Percentiles rank a stretch among this genome's conserved stretches.
Evolutionary conservation across 1,284 basidiomycete species (phyloP).

Genomic region (Irpex sp.): DNA sequence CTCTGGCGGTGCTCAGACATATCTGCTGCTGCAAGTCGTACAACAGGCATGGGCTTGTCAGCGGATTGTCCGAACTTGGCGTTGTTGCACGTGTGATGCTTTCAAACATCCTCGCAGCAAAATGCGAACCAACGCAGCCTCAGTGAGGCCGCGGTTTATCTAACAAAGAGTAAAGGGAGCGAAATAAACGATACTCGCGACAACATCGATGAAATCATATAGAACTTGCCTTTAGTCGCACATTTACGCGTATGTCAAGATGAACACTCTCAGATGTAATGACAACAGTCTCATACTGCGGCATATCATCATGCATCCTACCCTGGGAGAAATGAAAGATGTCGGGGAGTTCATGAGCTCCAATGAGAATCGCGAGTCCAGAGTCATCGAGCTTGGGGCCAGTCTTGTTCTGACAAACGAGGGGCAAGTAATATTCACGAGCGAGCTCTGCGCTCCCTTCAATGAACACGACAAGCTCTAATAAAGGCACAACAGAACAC

Average conservation of each 20-base stretch:
- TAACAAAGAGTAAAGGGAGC: background rate
- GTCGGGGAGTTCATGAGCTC: background rate
- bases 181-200: slow-evolving; percentile 3
- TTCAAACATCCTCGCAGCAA: too few relatives aligned
- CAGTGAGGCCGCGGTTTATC: background rate
- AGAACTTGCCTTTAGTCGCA: slow-evolving; percentile 9
- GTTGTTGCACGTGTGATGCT: too few relatives aligned
- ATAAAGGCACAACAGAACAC: background rate
- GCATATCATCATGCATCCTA: background rate
- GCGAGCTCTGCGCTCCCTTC: background rate
- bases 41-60: background rate
- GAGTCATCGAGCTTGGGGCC: background rate
- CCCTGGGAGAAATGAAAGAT: background rate
- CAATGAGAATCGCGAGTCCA: background rate
- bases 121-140: background rate
- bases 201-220: background rate
- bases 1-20: too few relatives aligned
- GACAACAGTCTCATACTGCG: background rate
- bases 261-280: background rate
- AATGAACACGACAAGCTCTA: background rate
- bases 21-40: background rate
- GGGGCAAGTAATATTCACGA: background rate
- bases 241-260: background rate
- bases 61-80: background rate
- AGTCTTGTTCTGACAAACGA: background rate